Evolutionary conservation across 1,284 basidiomycete species (phyloP).

Genomic region (Boletus semigastroideus): DNA sequence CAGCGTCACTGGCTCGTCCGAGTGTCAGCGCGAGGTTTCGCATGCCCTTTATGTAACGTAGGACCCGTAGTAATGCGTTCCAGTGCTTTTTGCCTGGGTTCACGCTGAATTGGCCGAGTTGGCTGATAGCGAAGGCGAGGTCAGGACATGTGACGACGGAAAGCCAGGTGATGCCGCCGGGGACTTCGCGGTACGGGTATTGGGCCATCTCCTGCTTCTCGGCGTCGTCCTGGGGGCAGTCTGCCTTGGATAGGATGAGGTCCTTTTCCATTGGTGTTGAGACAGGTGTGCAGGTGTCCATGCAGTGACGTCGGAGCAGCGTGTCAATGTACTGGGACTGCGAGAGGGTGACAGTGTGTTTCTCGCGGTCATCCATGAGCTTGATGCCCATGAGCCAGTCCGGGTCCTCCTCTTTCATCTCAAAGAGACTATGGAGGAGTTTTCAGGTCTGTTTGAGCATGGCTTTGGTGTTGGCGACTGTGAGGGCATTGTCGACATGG

Average conservation of each 20-base stretch:
- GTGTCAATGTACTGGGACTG: neutral
- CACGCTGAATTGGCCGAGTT: slow-evolving; percentile 5
- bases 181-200: neutral
- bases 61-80: neutral
- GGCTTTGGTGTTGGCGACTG: neutral
- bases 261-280: neutral
- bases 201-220: neutral
- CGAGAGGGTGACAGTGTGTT: neutral
- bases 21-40: neutral
- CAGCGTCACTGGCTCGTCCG: neutral
- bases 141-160: neutral
- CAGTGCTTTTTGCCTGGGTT: slow-evolving; percentile 8
- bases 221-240: neutral
- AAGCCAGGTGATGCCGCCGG: neutral
- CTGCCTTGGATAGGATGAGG: neutral
- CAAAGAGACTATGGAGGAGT: neutral
- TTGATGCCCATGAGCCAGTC: neutral
- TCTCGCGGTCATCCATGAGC: neutral
- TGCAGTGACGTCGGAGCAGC: neutral
- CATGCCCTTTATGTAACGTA: neutral
- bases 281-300: neutral
- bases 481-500: neutral
- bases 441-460: neutral
- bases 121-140: neutral
- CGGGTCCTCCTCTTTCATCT: neutral